These are phyloP conservation scores for Exophiala viscosa DNA, from an alignment of 2,329 filamentous ascomycete species.

Conservation along the genomic window DNA sequence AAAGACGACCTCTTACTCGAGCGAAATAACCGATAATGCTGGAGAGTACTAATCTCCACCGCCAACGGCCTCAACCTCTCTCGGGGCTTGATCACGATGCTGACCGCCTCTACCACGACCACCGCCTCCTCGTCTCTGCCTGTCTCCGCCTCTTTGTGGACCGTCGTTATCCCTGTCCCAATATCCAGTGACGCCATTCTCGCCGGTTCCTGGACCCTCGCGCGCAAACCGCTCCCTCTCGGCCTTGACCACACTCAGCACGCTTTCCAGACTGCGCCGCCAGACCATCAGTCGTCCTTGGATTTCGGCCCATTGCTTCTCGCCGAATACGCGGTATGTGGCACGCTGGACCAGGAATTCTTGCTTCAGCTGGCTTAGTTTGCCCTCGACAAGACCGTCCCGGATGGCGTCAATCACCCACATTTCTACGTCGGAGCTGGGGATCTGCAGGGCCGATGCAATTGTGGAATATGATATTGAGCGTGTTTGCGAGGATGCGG, in stretches of 20 bases:
- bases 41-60: conserved; percentile 30
- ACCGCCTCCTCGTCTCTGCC: conserved; percentile 29
- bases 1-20: background rate
- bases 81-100: conserved; percentile 30
- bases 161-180: conserved; percentile 13
- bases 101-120: conserved; percentile 26
- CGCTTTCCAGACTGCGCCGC: conserved; percentile 74
- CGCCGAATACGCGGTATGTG: conserved; percentile 93
- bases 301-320: conserved; percentile 97
- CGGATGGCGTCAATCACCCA: conserved; percentile 99
- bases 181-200: conserved; percentile 16
- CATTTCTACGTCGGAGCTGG: conserved; percentile 82
- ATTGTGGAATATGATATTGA: conserved; percentile 87
- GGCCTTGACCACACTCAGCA: conserved; percentile 71
- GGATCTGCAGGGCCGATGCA: conserved; percentile 77
- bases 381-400: conserved; percentile 90
- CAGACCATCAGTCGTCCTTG: conserved; percentile 86
- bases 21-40: background rate
- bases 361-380: conserved; percentile 86
- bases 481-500: conserved; percentile 75
- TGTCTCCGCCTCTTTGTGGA: conserved; percentile 10
- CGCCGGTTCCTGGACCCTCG: conserved; percentile 47
- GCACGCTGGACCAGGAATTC: conserved; percentile 94
- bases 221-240: conserved; percentile 76
- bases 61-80: conserved; percentile 37